Evolutionary conservation across 2,329 filamentous ascomycete genomes (phyloP), one percentile per base, ranked within the genome.

Genomic region (Aspergillus intermedius): DNA sequence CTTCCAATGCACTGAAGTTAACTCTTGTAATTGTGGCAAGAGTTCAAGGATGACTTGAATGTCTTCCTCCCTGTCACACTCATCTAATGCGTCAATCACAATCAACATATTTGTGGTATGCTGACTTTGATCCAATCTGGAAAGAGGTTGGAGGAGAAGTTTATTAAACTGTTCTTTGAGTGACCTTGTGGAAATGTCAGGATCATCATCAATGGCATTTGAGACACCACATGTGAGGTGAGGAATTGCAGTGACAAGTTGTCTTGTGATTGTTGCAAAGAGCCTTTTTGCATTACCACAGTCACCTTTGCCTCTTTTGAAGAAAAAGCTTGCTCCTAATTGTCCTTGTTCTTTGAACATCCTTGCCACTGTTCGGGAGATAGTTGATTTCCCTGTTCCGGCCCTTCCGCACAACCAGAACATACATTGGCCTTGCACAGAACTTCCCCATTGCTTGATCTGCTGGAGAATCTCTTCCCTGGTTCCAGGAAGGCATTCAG

Each of bases 1-100:
- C n/a, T n/a, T 19, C 2, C 62, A 9, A 5, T 43, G 42, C 7
- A 60, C 17, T 5, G 49, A 49, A 34, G n/a, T 6, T 44, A 34
- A 32, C 23, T 48, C 30, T 13, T 49, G 49, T 0, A 49, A 17
- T 2, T 52, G 45, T 4, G 54, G 46, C 21, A 61, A 40, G 34
- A 62, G 52, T 32, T 51, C 39, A 21, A 64, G 44, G 44, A 65
- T 57, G 19, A 44, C 28, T 23, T 45, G n/a, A 2, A 61, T 51
- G 23, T 60, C 49, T 28, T 51, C 15, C 32, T 51, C 46, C 12
- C 37, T 13, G n/a, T 58, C 51, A 44, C 53, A 60, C 47, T 64
- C 58, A 51, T 67, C 59, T 15, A 62, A 28, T 0, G 56, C 53
- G 52, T 61, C 59, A 15, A 59, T 54, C 9, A 59, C 45, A 2